Conservation (phyloP, 1,284 basidiomycete species). For the Volvariella surrecta region DNA sequence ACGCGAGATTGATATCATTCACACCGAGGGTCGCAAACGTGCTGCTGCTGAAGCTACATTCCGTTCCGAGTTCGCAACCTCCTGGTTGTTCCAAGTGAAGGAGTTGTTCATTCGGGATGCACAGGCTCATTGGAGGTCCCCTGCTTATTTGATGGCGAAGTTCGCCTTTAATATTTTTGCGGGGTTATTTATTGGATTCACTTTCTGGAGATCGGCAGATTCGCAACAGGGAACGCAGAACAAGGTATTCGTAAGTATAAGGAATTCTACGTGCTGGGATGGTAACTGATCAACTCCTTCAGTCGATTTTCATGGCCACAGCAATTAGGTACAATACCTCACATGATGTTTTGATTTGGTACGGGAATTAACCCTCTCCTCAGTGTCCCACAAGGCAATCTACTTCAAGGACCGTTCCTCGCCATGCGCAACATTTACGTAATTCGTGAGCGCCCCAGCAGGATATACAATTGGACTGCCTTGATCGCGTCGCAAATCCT, state of each 20-base stretch:
- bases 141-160: constrained; percentile 75
- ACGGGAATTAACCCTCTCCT: too few relatives aligned
- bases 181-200: constrained; percentile 54
- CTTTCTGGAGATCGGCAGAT: constrained; percentile 59
- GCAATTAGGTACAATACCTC: too few relatives aligned
- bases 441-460: constrained; percentile 61
- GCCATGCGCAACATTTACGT: constrained; percentile 56
- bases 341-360: too few relatives aligned
- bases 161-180: constrained; percentile 45
- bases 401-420: constrained; percentile 48
- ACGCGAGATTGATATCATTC: constrained; percentile 25
- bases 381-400: constrained; percentile 39
- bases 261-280: too few relatives aligned
- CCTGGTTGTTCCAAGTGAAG: constrained; percentile 40
- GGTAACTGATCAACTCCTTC: too few relatives aligned
- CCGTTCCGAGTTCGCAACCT: constrained; percentile 42
- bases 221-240: constrained; percentile 62
- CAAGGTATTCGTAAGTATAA: too few relatives aligned
- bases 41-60: constrained; percentile 23
- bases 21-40: constrained; percentile 25
- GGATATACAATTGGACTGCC: constrained; percentile 80
- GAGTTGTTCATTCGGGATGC: constrained; percentile 31
- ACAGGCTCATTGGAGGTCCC: constrained; percentile 37
- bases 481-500: constrained; percentile 57
- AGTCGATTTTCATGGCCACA: too few relatives aligned